phyloP scores from a whole-genome alignment of 2,329 filamentous ascomycete species.

The Cyphellophora attinorum region DNA sequence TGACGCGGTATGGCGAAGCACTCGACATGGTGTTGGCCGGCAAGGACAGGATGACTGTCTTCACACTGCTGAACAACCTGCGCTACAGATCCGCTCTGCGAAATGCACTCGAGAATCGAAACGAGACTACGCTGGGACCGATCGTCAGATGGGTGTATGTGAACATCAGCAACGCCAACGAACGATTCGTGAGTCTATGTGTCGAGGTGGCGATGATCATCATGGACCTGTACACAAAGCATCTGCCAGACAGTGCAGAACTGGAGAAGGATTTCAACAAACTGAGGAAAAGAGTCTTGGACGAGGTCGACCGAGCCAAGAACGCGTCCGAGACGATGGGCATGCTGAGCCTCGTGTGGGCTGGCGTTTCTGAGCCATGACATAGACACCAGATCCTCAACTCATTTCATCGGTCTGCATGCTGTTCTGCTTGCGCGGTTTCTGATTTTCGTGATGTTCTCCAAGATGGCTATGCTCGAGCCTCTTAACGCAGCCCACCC shows the following conservation, averaged over 20 bases:
- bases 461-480: too few relatives aligned
- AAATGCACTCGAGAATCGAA: conserved; percentile 67
- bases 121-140: conserved; percentile 72
- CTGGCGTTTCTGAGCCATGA: not conserved
- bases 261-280: conserved; percentile 61
- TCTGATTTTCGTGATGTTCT: too few relatives aligned
- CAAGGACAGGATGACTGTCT: conserved; percentile 49
- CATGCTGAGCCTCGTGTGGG: conserved; percentile 63
- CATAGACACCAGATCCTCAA: too few relatives aligned
- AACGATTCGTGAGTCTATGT: conserved; percentile 64
- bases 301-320: conserved; percentile 75
- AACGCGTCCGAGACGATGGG: conserved; percentile 72
- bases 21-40: conserved; percentile 67
- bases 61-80: conserved; percentile 74
- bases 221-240: conserved; percentile 78
- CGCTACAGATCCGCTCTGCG: conserved; percentile 80
- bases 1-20: conserved; percentile 65
- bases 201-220: conserved; percentile 75
- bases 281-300: conserved; percentile 60
- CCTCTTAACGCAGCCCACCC: too few relatives aligned
- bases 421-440: too few relatives aligned
- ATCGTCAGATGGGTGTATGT: conserved; percentile 74
- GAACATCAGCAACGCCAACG: conserved; percentile 64
- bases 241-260: conserved; percentile 62
- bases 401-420: too few relatives aligned